Evolutionary conservation across 352 stramenopile genomes (phyloP).

Genomic region (Pseudoperonospora humuli): DNA sequence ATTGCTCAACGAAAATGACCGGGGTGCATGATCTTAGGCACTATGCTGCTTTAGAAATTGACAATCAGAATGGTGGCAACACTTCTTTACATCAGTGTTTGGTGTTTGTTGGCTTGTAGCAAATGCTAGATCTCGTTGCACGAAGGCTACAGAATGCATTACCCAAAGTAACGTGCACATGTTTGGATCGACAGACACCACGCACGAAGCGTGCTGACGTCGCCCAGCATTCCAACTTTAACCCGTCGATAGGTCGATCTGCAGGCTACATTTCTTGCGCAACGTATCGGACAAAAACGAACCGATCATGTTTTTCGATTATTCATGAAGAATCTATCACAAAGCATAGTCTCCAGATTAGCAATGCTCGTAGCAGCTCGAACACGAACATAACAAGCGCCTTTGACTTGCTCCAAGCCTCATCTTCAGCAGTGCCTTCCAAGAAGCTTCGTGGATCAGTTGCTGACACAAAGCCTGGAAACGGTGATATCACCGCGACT

Average conservation of each 20-base stretch:
- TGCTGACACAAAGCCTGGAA: not conserved
- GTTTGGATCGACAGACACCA: conserved; percentile 89
- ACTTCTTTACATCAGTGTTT: conserved; percentile 84
- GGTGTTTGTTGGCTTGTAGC: conserved; percentile 92
- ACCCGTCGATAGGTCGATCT: conserved; percentile 90
- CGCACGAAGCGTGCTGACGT: conserved; percentile 59
- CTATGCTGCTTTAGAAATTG: not conserved
- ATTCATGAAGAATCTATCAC: conserved; percentile 68
- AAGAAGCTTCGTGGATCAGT: conserved; percentile 20
- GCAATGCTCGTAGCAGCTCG: conserved; percentile 47
- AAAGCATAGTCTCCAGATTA: conserved; percentile 60
- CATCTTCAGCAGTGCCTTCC: conserved; percentile 32
- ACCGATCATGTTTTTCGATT: conserved; percentile 73
- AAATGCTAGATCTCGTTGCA: conserved; percentile 92
- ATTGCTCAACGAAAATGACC: conserved; percentile 88
- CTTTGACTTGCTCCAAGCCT: conserved; percentile 48
- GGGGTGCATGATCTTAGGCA: conserved; percentile 67
- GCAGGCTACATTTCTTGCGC: conserved; percentile 85
- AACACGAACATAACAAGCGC: conserved; percentile 56
- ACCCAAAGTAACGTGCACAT: conserved; percentile 66
- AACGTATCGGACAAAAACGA: conserved; percentile 67
- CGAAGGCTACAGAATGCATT: conserved; percentile 73
- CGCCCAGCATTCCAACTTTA: conserved; percentile 89
- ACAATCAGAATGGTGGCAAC: conserved; percentile 10
- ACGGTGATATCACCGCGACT: conserved; percentile 4